phyloP scores from a whole-genome alignment of 805 yeast species.

The Yarrowia divulgata region DNA sequence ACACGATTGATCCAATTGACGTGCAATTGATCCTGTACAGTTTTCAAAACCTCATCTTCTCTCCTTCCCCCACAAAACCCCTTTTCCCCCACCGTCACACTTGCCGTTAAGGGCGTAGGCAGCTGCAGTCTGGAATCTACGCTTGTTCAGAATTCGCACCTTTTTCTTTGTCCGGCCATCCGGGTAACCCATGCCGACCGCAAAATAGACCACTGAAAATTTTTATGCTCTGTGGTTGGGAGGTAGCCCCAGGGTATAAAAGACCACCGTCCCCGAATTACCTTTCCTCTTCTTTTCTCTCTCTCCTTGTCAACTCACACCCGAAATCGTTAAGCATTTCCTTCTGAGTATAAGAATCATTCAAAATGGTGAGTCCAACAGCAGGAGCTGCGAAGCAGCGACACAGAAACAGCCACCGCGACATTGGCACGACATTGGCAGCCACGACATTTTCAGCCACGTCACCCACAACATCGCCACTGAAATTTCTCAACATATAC shows the following conservation, averaged over 20 bases:
- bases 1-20: background rate
- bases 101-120: slow-evolving; percentile 35
- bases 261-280: slow-evolving; percentile 39
- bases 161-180: slow-evolving; percentile 38
- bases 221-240: slow-evolving; percentile 36
- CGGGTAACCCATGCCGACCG: slow-evolving; percentile 38
- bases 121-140: slow-evolving; percentile 38
- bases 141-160: slow-evolving; percentile 21
- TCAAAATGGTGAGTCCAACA: slow-evolving; percentile 42
- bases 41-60: background rate
- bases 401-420: background rate
- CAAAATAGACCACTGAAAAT: slow-evolving; percentile 38
- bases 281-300: slow-evolving; percentile 46
- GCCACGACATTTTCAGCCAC: background rate
- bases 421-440: background rate
- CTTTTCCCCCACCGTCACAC: background rate
- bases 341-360: slow-evolving; percentile 49
- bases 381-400: background rate
- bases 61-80: background rate
- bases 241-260: slow-evolving; percentile 41
- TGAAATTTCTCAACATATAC: background rate
- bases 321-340: slow-evolving; percentile 53
- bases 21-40: background rate
- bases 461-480: background rate
- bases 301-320: slow-evolving; percentile 54